phyloP scores from a whole-genome alignment of 192 early-diverging fungal species.

The Pecoramyces ruminantium region DNA sequence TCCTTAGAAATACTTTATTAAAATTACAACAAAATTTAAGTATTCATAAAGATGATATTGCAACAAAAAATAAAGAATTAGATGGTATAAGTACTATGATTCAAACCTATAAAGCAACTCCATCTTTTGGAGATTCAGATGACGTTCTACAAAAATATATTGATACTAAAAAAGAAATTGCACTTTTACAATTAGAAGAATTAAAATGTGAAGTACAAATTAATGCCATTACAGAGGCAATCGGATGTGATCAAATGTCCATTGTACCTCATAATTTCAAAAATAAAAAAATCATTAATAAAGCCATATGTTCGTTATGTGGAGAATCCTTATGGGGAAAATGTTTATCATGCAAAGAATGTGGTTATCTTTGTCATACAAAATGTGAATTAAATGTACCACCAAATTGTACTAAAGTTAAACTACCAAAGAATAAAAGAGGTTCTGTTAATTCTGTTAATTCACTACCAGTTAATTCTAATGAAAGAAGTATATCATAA shows the following conservation, averaged over 20 bases:
- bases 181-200: neutral
- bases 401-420: neutral
- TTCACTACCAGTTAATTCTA: too few species aligned
- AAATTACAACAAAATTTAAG: neutral
- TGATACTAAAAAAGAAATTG: neutral
- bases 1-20: neutral
- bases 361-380: neutral
- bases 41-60: neutral
- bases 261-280: neutral
- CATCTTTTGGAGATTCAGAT: neutral
- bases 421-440: neutral
- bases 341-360: neutral
- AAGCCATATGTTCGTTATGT: neutral
- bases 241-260: neutral
- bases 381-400: neutral
- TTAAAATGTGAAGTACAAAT: neutral
- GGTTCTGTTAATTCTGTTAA: neutral
- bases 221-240: neutral
- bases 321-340: neutral
- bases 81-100: neutral
- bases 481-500: too few species aligned
- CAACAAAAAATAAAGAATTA: neutral
- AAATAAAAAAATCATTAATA: neutral
- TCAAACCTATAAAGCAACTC: neutral
- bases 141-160: neutral